Evolutionary conservation across 2,329 filamentous ascomycete species (phyloP), one percentile per base, ranked within the genome.

Genomic region (Parastagonospora nodorum): DNA sequence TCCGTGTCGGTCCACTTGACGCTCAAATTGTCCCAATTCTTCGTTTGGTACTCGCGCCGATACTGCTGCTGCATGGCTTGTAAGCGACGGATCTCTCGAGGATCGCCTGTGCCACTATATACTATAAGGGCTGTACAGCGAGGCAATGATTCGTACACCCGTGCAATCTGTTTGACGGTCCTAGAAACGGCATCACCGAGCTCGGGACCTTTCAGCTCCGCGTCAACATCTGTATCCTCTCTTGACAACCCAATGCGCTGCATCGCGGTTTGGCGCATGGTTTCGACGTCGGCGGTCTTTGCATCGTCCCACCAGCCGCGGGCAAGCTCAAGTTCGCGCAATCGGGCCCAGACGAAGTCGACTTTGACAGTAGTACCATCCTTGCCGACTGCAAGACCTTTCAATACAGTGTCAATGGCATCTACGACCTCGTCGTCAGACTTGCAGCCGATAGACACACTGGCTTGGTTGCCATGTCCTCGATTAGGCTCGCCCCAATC

Each of bases 401-500:
- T 75, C 1, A 84, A 64, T 1, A 78, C 80, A n/a, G 73, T 70
- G n/a, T 79, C 73, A 16, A 88, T 74, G 2, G 81, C 83, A 11
- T 77, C 72, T 0, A 85, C 82, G 8, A 88, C 80, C 15, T 82
- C 81, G 1, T 77, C 75, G 53, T 88, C 86, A 50, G 76, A 78
- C 31, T 74, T 74, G 61, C 84, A 87, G 16, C 80, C 81, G 49
- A 87, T 79, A 8, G 79, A 76, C 30, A 82, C 76, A 16, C 77
- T 78, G 2, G 84, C 85, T 47, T 82, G 78, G 14, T 78, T 74
- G 12, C 84, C 84, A 51, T 84, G 82, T 5, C 83, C 84, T 45
- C 82, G 79, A 56, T 81, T 82, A 11, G 90, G 89, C 53, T 92
- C 88, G 43, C 92, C 93, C 88, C 93, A 96, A 74, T 99, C 94